phyloP scores from a whole-genome alignment of 2,329 filamentous ascomycete species.

The Xylaria hypoxylon region DNA sequence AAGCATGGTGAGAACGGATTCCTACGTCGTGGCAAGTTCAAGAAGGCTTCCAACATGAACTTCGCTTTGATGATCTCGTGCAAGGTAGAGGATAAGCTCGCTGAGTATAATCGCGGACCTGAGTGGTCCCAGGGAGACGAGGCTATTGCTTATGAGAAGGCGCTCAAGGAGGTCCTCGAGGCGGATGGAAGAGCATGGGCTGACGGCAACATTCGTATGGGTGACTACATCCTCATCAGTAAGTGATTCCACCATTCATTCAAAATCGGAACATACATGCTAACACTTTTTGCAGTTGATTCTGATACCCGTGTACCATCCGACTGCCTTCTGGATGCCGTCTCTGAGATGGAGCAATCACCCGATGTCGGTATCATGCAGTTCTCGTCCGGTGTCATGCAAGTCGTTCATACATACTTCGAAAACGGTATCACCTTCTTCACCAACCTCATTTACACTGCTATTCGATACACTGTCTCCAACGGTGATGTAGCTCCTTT shows the following conservation, averaged over 20 bases:
- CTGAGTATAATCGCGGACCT: constrained; percentile 57
- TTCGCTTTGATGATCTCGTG: constrained; percentile 72
- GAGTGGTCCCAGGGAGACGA: constrained; percentile 59
- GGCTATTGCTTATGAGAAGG: constrained; percentile 61
- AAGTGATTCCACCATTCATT: constrained; percentile 29
- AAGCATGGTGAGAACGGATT: constrained; percentile 73
- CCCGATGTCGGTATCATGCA: constrained; percentile 79
- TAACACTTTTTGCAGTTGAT: constrained; percentile 59
- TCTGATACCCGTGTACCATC: constrained; percentile 76
- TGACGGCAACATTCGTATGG: constrained; percentile 69
- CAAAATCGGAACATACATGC: neutral
- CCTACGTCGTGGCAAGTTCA: constrained; percentile 70
- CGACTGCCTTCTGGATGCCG: constrained; percentile 76
- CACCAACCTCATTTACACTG: constrained; percentile 80
- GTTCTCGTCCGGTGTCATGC: constrained; percentile 80
- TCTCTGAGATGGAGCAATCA: constrained; percentile 76
- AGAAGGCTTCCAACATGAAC: constrained; percentile 83
- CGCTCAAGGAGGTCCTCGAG: constrained; percentile 62
- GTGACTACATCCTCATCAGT: constrained; percentile 72
- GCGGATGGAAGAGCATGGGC: constrained; percentile 68
- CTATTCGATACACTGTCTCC: constrained; percentile 76
- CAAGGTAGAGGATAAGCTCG: constrained; percentile 70
- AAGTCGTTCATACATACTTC: constrained; percentile 77
- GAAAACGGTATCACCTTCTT: constrained; percentile 80
- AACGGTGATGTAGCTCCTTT: constrained; percentile 80